phyloP scores from a whole-genome alignment of 1,139 yeast genomes.

The Candida neerlandica region DNA sequence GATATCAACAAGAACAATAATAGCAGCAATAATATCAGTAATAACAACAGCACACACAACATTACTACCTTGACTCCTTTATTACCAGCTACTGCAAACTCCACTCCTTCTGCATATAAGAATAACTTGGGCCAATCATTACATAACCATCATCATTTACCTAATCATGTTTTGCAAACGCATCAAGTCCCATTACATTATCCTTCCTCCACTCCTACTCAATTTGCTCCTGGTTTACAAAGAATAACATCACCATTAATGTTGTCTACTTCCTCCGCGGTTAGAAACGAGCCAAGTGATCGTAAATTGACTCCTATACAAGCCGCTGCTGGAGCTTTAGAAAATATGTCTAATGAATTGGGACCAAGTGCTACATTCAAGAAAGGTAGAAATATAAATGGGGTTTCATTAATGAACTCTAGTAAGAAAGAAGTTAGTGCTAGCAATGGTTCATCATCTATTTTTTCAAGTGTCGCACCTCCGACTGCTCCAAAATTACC shows the following conservation, averaged over 20 bases:
- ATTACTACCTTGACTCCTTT: slow-evolving; percentile 31
- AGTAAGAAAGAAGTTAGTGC: slow-evolving; percentile 3
- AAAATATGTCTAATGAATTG: slow-evolving; percentile 51
- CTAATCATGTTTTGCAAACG: slow-evolving; percentile 27
- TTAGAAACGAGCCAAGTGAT: slow-evolving; percentile 24
- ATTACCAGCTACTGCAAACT: slow-evolving; percentile 25
- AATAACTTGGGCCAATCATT: not conserved
- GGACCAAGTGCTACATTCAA: slow-evolving; percentile 51
- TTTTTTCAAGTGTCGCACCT: slow-evolving; percentile 17
- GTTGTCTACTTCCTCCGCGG: slow-evolving; percentile 47
- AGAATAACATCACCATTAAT: slow-evolving; percentile 66
- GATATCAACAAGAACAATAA: slow-evolving; percentile 11
- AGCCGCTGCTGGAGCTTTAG: slow-evolving; percentile 65
- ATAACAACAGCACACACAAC: slow-evolving; percentile 5
- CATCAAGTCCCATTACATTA: slow-evolving; percentile 61
- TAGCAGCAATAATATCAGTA: slow-evolving; percentile 15
- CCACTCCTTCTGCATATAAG: slow-evolving; percentile 15
- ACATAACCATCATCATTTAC: slow-evolving; percentile 19
- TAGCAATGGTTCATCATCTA: slow-evolving; percentile 11
- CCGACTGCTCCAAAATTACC: slow-evolving; percentile 21
- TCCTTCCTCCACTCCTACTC: slow-evolving; percentile 71
- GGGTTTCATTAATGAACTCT: slow-evolving; percentile 34
- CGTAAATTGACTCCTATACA: slow-evolving; percentile 28
- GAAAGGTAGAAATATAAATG: slow-evolving; percentile 16
- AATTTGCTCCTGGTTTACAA: slow-evolving; percentile 65